Evolutionary conservation across 768 basidiomycete genomes (phyloP).

Genomic region (Calocybe gangraenosa): DNA sequence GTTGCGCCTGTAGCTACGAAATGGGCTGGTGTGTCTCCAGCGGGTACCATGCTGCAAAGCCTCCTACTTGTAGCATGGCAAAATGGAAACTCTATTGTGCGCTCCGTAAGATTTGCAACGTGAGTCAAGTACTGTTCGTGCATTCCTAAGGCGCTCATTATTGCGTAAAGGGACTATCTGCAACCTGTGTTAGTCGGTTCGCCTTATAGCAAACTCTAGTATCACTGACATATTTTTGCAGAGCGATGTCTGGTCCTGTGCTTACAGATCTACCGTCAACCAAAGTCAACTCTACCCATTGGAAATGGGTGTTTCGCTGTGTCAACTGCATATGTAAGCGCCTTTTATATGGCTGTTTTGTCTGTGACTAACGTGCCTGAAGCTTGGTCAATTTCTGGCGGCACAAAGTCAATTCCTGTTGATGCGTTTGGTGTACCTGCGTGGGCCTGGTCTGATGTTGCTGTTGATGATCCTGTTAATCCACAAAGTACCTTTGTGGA

Average conservation of each 20-base stretch:
- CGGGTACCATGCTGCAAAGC: slow-evolving; percentile 50
- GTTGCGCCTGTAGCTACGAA: slow-evolving; percentile 47
- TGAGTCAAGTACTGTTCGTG: slow-evolving; percentile 24
- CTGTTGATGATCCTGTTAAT: slow-evolving; percentile 46
- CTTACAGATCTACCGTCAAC: slow-evolving; percentile 49
- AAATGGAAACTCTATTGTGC: slow-evolving; percentile 47
- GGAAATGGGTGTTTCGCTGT: slow-evolving; percentile 70
- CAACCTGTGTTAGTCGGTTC: slow-evolving; percentile 40
- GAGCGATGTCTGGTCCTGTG: slow-evolving; percentile 44
- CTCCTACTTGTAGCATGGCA: slow-evolving; percentile 61
- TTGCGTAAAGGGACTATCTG: slow-evolving; percentile 38
- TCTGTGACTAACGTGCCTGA: neutral
- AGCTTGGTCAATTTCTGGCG: slow-evolving; percentile 37
- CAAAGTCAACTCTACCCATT: slow-evolving; percentile 54
- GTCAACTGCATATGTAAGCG: slow-evolving; percentile 56
- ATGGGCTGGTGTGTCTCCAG: slow-evolving; percentile 57
- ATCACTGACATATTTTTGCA: slow-evolving; percentile 10
- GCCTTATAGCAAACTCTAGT: neutral
- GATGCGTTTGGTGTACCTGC: slow-evolving; percentile 37
- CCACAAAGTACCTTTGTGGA: slow-evolving; percentile 48
- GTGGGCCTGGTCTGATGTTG: slow-evolving; percentile 43
- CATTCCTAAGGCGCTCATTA: neutral
- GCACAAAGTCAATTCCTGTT: slow-evolving; percentile 34
- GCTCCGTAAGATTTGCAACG: slow-evolving; percentile 50
- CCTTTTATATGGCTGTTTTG: neutral